Conservation (phyloP, 805 yeast genomes). For the Debaryomyces prosopidis region DNA sequence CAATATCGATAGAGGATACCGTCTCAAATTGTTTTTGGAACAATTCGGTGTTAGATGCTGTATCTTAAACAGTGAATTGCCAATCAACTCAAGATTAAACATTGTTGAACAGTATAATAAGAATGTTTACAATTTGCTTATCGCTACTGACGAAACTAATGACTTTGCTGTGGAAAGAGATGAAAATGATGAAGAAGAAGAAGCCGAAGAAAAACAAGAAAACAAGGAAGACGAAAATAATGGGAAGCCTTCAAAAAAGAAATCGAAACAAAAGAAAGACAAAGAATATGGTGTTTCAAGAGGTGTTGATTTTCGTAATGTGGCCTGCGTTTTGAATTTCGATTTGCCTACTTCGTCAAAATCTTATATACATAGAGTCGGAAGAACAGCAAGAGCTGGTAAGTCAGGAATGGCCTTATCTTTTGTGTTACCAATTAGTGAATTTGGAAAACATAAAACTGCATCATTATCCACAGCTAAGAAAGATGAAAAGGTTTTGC, state of each 20-base stretch:
- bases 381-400: conserved; percentile 98
- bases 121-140: conserved; percentile 78
- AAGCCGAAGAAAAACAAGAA: conserved; percentile 17
- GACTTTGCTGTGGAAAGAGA: conserved; percentile 53
- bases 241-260: conserved; percentile 12
- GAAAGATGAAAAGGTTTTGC: conserved; percentile 83
- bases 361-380: conserved; percentile 89
- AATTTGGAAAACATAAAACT: conserved; percentile 85
- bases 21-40: conserved; percentile 85
- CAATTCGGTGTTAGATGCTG: conserved; percentile 92
- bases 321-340: conserved; percentile 93
- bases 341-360: conserved; percentile 89
- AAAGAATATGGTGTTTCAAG: conserved; percentile 92
- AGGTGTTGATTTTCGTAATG: conserved; percentile 95
- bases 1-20: conserved; percentile 91
- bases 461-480: conserved; percentile 71
- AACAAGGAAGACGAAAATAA: conserved; percentile 11
- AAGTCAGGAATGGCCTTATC: conserved; percentile 93
- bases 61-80: conserved; percentile 88
- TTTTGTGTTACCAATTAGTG: conserved; percentile 80
- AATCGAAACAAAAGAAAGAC: conserved; percentile 46
- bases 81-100: conserved; percentile 88
- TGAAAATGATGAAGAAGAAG: conserved; percentile 44
- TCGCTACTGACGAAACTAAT: conserved; percentile 91
- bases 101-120: conserved; percentile 95